Percentiles rank a stretch among this genome's conserved stretches.
Conservation (phyloP, 306 rosid species). For the Mimosa bimucronata region DNA sequence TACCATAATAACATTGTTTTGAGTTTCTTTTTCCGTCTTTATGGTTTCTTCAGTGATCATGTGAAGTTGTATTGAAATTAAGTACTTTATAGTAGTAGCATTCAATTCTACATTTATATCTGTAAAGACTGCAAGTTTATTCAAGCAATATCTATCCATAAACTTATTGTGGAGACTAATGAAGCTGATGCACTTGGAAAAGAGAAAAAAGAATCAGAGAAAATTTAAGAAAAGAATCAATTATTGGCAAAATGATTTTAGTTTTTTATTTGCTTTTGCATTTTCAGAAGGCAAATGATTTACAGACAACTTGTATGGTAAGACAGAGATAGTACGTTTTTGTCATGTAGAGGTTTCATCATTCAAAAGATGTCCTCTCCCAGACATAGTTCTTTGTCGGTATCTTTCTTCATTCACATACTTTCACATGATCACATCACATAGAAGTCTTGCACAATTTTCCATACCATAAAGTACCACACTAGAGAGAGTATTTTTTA, state of each 20-base stretch:
- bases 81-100: neutral
- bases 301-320: conserved; percentile 31
- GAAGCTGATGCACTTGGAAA: neutral
- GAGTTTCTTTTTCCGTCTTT: neutral
- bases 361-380: conserved; percentile 52
- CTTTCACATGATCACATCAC: conserved; percentile 9
- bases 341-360: conserved; percentile 39
- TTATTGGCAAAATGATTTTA: conserved; percentile 12
- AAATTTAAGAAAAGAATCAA: conserved; percentile 2
- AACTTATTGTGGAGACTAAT: conserved; percentile 21
- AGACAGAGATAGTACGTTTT: conserved; percentile 27
- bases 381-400: conserved; percentile 41
- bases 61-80: neutral
- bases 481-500: neutral
- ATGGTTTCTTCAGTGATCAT: neutral
- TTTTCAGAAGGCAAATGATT: conserved; percentile 45
- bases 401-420: conserved; percentile 56
- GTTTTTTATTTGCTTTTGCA: conserved; percentile 31
- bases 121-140: no score
- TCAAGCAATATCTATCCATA: no score
- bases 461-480: conserved; percentile 26
- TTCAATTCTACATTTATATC: neutral
- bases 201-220: conserved; percentile 15
- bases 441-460: conserved; percentile 37
- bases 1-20: neutral